Percentiles rank a stretch among this genome's conserved stretches.
Evolutionary conservation across 2,329 filamentous ascomycete species (phyloP).

Genomic region (Zymoseptoria passerinii): DNA sequence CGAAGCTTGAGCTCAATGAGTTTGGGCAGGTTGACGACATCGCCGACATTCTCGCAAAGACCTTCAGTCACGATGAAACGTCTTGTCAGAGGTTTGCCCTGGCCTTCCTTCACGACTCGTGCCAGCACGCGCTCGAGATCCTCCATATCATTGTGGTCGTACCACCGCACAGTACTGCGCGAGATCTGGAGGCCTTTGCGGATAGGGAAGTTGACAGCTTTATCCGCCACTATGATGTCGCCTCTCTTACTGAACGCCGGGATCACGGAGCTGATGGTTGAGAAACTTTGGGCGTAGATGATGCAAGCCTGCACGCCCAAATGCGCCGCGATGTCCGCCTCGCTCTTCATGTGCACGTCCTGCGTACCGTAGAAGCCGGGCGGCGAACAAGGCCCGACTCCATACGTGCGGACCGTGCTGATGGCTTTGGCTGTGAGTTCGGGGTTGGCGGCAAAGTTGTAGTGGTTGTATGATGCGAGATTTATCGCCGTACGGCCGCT

Average conservation of each 20-base stretch:
- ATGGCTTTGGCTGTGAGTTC: slow-evolving; percentile 91
- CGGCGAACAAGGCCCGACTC: slow-evolving; percentile 91
- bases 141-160: slow-evolving; percentile 91
- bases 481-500: slow-evolving; percentile 80
- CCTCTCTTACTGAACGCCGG: slow-evolving; percentile 95
- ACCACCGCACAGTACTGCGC: slow-evolving; percentile 86
- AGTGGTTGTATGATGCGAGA: slow-evolving; percentile 92
- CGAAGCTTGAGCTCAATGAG: slow-evolving; percentile 88
- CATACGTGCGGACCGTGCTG: slow-evolving; percentile 85
- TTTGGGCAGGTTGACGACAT: slow-evolving; percentile 74
- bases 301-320: slow-evolving; percentile 84
- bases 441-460: slow-evolving; percentile 92
- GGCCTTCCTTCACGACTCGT: slow-evolving; percentile 80
- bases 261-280: slow-evolving; percentile 93
- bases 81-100: slow-evolving; percentile 77
- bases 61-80: slow-evolving; percentile 95
- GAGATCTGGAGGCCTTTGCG: slow-evolving; percentile 91
- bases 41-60: slow-evolving; percentile 82
- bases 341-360: slow-evolving; percentile 95
- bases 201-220: slow-evolving; percentile 85
- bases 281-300: slow-evolving; percentile 92
- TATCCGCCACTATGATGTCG: slow-evolving; percentile 93
- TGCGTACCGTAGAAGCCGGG: slow-evolving; percentile 98
- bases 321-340: slow-evolving; percentile 85
- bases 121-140: slow-evolving; percentile 80